Evolutionary conservation across 768 basidiomycete species (phyloP).

Genomic region (Boletales sp.): DNA sequence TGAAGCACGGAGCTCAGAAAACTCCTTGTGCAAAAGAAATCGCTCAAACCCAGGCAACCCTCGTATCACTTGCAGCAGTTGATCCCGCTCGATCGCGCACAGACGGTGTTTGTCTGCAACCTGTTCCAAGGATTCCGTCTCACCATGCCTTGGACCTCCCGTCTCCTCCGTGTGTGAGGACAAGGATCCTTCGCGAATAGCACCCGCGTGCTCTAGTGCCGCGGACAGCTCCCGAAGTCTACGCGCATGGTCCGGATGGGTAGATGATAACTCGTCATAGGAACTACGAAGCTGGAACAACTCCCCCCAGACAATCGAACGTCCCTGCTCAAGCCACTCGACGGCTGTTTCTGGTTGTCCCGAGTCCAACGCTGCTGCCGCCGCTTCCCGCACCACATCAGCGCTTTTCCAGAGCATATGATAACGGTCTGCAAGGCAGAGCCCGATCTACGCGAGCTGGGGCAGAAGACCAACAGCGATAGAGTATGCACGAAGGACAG

Average conservation of each 20-base stretch:
- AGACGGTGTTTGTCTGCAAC: background rate
- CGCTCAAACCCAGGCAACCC: constrained; percentile 2
- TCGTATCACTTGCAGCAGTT: background rate
- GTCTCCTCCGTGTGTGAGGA: background rate
- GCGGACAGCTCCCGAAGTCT: background rate
- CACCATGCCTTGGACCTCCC: background rate
- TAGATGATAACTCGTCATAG: constrained; percentile 2
- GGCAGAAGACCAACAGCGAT: constrained; percentile 21
- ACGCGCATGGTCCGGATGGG: constrained; percentile 5
- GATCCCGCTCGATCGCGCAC: constrained; percentile 5
- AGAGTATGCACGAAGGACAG: constrained; percentile 19
- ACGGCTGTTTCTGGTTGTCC: constrained; percentile 3
- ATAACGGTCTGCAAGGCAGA: constrained; percentile 15
- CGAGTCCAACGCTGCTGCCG: constrained; percentile 17
- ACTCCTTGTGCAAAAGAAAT: background rate
- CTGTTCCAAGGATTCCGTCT: background rate
- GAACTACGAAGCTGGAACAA: constrained; percentile 13
- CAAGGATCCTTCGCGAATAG: background rate
- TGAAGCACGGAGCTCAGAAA: constrained; percentile 8
- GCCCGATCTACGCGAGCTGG: constrained; percentile 13
- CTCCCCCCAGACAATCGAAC: constrained; percentile 13
- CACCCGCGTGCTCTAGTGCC: background rate
- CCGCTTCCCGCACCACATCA: constrained; percentile 20
- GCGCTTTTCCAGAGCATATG: constrained; percentile 4
- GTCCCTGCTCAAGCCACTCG: constrained; percentile 17